These are phyloP conservation scores for Ogataea pini DNA, from an alignment of 805 yeast genomes.

Conservation along the genomic window DNA sequence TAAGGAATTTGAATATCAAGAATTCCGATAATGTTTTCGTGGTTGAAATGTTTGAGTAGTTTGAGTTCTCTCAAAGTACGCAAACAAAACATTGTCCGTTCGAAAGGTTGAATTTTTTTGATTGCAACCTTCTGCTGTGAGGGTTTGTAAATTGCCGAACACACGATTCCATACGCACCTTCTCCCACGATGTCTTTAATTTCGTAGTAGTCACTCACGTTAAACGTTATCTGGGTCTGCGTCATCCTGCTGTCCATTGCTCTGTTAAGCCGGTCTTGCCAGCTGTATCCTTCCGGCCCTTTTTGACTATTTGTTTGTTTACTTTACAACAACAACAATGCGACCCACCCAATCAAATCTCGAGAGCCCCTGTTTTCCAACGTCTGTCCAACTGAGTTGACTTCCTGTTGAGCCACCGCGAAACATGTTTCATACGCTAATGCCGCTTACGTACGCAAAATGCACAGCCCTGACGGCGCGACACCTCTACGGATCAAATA, in stretches of 20 bases:
- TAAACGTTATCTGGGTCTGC: conserved; percentile 53
- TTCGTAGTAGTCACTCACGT: conserved; percentile 85
- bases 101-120: conserved; percentile 91
- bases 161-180: conserved; percentile 95
- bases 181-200: conserved; percentile 86
- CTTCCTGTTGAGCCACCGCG: conserved; percentile 5
- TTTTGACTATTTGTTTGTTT: conserved; percentile 1
- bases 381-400: background rate
- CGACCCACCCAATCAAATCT: background rate
- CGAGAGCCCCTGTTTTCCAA: background rate
- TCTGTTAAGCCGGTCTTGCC: background rate
- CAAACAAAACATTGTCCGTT: conserved; percentile 82
- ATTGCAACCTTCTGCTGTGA: conserved; percentile 90
- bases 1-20: conserved; percentile 87
- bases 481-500: background rate
- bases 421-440: conserved; percentile 7
- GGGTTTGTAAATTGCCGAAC: conserved; percentile 86
- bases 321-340: background rate
- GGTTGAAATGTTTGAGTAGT: conserved; percentile 84
- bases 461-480: conserved; percentile 7
- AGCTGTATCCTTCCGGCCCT: background rate
- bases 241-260: conserved; percentile 11
- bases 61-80: conserved; percentile 89
- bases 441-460: background rate
- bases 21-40: conserved; percentile 88